A percentile compares a stretch with the other conserved stretches of the same genome.
Conservation (phyloP, 2,329 filamentous ascomycete genomes). For the Zymoseptoria pseudotritici region DNA sequence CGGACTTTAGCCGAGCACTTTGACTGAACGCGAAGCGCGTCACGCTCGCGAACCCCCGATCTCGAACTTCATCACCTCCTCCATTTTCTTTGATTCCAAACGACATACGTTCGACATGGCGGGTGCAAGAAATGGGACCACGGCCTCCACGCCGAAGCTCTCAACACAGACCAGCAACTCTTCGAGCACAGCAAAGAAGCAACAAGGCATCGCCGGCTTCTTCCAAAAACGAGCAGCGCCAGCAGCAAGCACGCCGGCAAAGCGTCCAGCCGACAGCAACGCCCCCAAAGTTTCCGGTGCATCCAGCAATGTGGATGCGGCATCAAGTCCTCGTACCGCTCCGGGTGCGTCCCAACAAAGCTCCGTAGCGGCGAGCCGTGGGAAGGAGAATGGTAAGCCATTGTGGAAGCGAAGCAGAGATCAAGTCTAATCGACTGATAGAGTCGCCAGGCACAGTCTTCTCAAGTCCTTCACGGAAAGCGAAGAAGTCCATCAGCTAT, state of each 20-base stretch:
- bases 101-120: conserved; percentile 6
- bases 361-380: conserved; percentile 44
- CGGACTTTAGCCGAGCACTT: not conserved
- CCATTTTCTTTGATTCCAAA: not conserved
- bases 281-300: conserved; percentile 5
- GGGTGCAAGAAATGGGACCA: conserved; percentile 3
- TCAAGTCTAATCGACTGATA: conserved; percentile 38
- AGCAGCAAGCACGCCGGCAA: conserved; percentile 34
- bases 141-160: conserved; percentile 8
- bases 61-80: conserved; percentile 20
- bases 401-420: conserved; percentile 4
- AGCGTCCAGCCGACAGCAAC: conserved; percentile 23
- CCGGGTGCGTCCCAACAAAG: conserved; percentile 39
- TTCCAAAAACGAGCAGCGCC: conserved; percentile 53
- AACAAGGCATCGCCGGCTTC: conserved; percentile 70
- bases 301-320: conserved; percentile 9
- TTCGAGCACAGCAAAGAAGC: conserved; percentile 40
- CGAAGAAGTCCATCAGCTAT: conserved; percentile 66
- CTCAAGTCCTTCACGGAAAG: conserved; percentile 73
- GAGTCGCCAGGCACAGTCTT: conserved; percentile 40
- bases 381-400: conserved; percentile 45
- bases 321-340: conserved; percentile 15
- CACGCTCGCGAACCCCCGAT: conserved; percentile 25
- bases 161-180: conserved; percentile 34
- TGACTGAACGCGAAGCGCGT: too few relatives aligned